These are phyloP conservation scores for Parietaria judaica DNA, from an alignment of 306 rosid genomes.

Conservation along the genomic window DNA sequence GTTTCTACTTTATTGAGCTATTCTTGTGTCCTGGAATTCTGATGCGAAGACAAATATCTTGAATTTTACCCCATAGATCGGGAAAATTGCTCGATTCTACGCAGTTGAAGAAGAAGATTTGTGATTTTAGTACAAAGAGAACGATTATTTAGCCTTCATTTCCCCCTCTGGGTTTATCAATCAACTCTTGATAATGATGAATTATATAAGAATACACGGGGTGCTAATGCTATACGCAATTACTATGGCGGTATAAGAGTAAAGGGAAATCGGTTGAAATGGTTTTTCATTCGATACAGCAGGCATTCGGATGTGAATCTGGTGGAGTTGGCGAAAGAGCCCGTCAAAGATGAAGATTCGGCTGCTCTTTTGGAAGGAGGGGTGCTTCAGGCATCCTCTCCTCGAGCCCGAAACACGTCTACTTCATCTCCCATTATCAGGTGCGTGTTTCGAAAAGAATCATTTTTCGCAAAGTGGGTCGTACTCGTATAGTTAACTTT, in stretches of 20 bases:
- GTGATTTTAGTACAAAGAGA: too few relatives aligned
- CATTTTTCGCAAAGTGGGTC: slow-evolving; percentile 2
- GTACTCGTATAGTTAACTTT: slow-evolving; percentile 14
- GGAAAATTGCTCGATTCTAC: not conserved
- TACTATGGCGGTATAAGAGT: too few relatives aligned
- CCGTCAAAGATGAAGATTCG: slow-evolving; percentile 62
- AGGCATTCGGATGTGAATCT: slow-evolving; percentile 64
- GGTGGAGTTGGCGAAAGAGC: slow-evolving; percentile 44
- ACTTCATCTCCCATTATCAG: slow-evolving; percentile 46
- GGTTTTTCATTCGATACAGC: slow-evolving; percentile 18
- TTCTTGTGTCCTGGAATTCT: too few relatives aligned
- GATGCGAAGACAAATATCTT: too few relatives aligned
- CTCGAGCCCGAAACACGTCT: slow-evolving; percentile 42
- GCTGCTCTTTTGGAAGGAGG: slow-evolving; percentile 69
- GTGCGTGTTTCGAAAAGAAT: slow-evolving; percentile 21
- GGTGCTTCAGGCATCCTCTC: slow-evolving; percentile 47
- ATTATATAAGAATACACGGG: too few relatives aligned
- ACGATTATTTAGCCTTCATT: too few relatives aligned
- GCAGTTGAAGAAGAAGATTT: not conserved
- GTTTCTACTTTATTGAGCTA: slow-evolving; percentile 20
- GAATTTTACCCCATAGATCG: too few relatives aligned
- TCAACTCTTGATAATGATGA: too few relatives aligned
- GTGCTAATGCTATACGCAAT: too few relatives aligned
- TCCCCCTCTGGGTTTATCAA: too few relatives aligned
- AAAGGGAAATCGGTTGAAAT: too few relatives aligned